phyloP scores from a whole-genome alignment of 805 yeast species.

The Lipomyces sp. region DNA sequence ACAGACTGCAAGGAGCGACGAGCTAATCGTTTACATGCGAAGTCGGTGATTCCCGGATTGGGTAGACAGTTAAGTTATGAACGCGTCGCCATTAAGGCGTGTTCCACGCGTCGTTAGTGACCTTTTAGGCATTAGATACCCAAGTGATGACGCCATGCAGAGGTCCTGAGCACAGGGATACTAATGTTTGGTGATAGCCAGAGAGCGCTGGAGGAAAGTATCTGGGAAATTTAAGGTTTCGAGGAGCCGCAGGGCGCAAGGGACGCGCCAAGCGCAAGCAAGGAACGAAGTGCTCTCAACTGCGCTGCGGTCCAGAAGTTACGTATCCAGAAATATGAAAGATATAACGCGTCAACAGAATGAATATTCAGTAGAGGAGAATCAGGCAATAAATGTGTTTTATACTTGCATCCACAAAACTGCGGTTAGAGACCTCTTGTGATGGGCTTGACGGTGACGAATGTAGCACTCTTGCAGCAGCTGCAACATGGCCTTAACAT shows the following conservation, averaged over 20 bases:
- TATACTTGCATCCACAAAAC: too few relatives aligned
- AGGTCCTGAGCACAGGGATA: conserved; percentile 7
- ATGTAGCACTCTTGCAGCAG: too few relatives aligned
- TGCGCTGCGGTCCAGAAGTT: conserved; percentile 2
- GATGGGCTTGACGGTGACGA: too few relatives aligned
- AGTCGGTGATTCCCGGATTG: background rate
- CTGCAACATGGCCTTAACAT: too few relatives aligned
- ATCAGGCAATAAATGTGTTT: too few relatives aligned
- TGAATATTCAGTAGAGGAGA: too few relatives aligned
- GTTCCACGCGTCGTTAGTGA: conserved; percentile 6
- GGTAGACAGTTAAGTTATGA: background rate
- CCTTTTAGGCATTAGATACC: background rate
- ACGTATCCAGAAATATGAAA: background rate
- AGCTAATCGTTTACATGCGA: background rate
- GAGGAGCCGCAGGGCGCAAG: background rate
- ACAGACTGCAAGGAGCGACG: background rate
- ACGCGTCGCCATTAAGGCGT: conserved; percentile 1
- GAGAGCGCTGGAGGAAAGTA: background rate
- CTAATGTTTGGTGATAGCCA: background rate
- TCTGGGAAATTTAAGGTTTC: background rate
- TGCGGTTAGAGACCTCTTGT: too few relatives aligned
- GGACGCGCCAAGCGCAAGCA: background rate
- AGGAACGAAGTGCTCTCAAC: background rate
- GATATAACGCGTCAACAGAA: too few relatives aligned
- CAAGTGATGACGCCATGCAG: background rate